These are phyloP conservation scores for Colletotrichum lentis DNA, from an alignment of 2,329 filamentous ascomycete species.

Conservation along the genomic window DNA sequence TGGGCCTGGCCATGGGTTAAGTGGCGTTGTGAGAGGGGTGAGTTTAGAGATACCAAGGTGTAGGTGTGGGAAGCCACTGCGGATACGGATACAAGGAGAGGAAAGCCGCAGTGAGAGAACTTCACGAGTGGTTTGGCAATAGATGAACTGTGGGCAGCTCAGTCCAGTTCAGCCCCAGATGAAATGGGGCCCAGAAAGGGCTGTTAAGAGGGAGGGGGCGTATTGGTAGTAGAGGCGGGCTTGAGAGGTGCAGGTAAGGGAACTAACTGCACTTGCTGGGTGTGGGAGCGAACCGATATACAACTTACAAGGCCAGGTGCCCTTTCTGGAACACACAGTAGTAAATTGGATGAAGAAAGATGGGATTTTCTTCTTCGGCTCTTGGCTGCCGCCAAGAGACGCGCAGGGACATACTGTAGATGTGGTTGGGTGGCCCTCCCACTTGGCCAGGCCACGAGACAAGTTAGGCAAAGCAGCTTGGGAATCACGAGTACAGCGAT, in stretches of 20 bases:
- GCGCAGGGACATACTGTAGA: conserved; percentile 28
- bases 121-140: conserved; percentile 17
- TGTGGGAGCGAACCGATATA: conserved; percentile 34
- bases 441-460: conserved; percentile 29
- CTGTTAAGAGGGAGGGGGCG: conserved; percentile 17
- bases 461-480: conserved; percentile 8
- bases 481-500: conserved; percentile 3
- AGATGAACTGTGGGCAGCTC: not conserved
- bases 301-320: conserved; percentile 33
- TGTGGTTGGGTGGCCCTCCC: conserved; percentile 28
- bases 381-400: conserved; percentile 33
- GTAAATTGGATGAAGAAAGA: conserved; percentile 38
- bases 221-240: conserved; percentile 30
- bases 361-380: conserved; percentile 37
- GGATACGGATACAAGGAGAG: not conserved
- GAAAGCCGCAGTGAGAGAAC: conserved; percentile 6
- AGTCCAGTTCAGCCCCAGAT: conserved; percentile 14
- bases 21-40: conserved; percentile 33
- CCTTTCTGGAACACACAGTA: conserved; percentile 34
- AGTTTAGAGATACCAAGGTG: conserved; percentile 18
- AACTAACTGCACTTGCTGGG: conserved; percentile 16
- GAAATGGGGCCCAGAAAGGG: conserved; percentile 15
- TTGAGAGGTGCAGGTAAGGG: conserved; percentile 29
- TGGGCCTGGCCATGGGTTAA: conserved; percentile 28
- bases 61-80: conserved; percentile 3